Percentiles rank a stretch among this genome's conserved stretches.
phyloP scores from a whole-genome alignment of 495 filamentous ascomycete species.

The Peziza echinospora region DNA sequence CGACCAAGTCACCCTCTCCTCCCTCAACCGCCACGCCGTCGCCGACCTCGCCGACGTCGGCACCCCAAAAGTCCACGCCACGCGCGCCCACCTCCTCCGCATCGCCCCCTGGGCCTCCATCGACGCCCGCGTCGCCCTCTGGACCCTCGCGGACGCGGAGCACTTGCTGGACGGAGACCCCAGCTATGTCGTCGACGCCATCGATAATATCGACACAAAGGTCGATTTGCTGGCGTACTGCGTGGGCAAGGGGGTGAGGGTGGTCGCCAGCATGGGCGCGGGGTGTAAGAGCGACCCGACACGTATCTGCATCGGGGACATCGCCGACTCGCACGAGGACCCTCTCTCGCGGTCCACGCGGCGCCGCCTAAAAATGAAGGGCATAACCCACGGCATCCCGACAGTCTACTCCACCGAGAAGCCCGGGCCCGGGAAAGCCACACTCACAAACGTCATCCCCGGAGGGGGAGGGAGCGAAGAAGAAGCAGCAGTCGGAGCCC shows the following conservation, averaged over 20 bases:
- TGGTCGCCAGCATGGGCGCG: conserved; percentile 91
- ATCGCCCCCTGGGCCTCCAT: conserved; percentile 81
- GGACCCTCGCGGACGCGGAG: conserved; percentile 41
- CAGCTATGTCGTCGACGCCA: conserved; percentile 84
- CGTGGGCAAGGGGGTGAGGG: conserved; percentile 44
- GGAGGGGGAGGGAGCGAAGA: no score
- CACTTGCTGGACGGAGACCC: conserved; percentile 44
- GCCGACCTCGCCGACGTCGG: conserved; percentile 88
- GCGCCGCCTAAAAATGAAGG: conserved; percentile 51
- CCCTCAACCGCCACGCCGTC: conserved; percentile 81
- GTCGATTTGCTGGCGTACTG: conserved; percentile 82
- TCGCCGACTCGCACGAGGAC: conserved; percentile 73
- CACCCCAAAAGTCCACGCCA: conserved; percentile 74
- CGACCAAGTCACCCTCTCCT: conserved; percentile 87
- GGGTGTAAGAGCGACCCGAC: conserved; percentile 96
- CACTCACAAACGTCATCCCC: conserved; percentile 61
- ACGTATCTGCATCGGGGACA: conserved; percentile 47
- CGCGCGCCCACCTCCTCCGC: conserved; percentile 55
- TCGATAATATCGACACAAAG: conserved; percentile 96
- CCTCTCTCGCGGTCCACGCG: conserved; percentile 69
- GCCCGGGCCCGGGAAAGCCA: conserved; percentile 74
- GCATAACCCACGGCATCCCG: conserved; percentile 66
- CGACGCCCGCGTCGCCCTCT: conserved; percentile 72
- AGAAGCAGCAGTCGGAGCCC: conserved; percentile 68
- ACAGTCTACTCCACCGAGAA: conserved; percentile 89